Conservation (phyloP, 768 basidiomycete species). For the Hirschioporus abietinus region DNA sequence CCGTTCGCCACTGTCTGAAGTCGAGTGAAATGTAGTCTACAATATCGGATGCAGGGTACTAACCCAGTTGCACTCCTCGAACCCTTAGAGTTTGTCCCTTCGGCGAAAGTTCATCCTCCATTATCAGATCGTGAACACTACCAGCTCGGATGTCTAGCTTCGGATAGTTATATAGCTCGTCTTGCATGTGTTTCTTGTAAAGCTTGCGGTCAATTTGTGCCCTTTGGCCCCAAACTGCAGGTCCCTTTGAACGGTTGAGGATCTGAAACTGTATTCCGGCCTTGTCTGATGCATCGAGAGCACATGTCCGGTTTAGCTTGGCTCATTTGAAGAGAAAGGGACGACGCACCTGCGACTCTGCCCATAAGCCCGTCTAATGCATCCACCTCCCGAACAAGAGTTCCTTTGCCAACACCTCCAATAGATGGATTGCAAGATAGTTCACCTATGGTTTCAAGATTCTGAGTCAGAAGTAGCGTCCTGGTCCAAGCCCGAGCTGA, state of each 20-base stretch:
- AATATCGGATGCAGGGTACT: constrained; percentile 7
- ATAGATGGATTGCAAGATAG: constrained; percentile 91
- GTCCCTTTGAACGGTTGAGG: constrained; percentile 78
- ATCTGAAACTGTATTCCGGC: constrained; percentile 88
- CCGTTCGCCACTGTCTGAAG: constrained; percentile 64
- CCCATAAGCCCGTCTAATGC: constrained; percentile 88
- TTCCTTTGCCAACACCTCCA: constrained; percentile 90
- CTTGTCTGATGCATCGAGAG: constrained; percentile 46
- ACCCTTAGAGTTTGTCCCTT: constrained; percentile 30
- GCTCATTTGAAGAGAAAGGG: not conserved
- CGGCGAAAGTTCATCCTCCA: constrained; percentile 39
- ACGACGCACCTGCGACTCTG: constrained; percentile 60
- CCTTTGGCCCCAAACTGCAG: constrained; percentile 88
- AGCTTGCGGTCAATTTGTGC: constrained; percentile 85
- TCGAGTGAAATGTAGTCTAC: not conserved
- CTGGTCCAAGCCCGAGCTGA: constrained; percentile 78
- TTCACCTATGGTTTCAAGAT: constrained; percentile 72
- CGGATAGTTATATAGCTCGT: constrained; percentile 55
- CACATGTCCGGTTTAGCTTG: not conserved
- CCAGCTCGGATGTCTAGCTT: constrained; percentile 66
- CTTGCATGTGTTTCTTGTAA: constrained; percentile 82
- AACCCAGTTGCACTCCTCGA: constrained; percentile 65
- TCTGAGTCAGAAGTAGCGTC: constrained; percentile 79
- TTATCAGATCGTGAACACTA: constrained; percentile 74
- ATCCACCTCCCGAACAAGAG: constrained; percentile 85